Evolutionary conservation across 208 protist species (phyloP).

Genomic region (Leishmania major): DNA sequence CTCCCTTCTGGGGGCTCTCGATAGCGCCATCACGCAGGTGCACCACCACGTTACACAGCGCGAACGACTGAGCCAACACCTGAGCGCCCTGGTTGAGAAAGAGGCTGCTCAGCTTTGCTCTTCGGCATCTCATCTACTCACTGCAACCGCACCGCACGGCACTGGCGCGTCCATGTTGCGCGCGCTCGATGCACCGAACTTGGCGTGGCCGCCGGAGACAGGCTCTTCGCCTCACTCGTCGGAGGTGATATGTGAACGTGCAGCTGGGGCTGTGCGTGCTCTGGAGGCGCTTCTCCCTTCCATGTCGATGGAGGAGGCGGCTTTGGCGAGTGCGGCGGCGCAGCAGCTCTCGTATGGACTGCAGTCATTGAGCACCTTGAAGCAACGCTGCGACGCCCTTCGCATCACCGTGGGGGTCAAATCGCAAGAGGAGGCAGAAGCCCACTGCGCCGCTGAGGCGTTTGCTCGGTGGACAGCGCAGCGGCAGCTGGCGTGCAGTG

Average conservation of each 20-base stretch:
- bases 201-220: not conserved
- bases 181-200: not conserved
- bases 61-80: constrained; percentile 10
- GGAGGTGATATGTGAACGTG: constrained; percentile 4
- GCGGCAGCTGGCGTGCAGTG: constrained; percentile 1
- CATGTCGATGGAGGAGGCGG: constrained; percentile 36
- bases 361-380: constrained; percentile 10
- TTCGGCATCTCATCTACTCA: not conserved
- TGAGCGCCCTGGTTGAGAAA: constrained; percentile 14
- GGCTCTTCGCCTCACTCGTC: not conserved
- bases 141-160: not conserved
- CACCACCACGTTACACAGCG: constrained; percentile 13
- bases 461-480: constrained; percentile 22
- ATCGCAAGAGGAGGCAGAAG: constrained; percentile 25
- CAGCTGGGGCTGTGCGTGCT: constrained; percentile 10
- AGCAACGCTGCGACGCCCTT: constrained; percentile 11
- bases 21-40: constrained; percentile 1
- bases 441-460: constrained; percentile 13
- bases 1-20: not conserved
- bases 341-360: constrained; percentile 29
- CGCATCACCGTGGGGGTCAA: constrained; percentile 17
- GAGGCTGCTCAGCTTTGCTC: constrained; percentile 1
- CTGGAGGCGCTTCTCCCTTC: constrained; percentile 22
- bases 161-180: not conserved
- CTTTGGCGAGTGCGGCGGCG: constrained; percentile 28